Evolutionary conservation across 78 protist species (phyloP).

Genomic region (Corallochytrium limacisporum): DNA sequence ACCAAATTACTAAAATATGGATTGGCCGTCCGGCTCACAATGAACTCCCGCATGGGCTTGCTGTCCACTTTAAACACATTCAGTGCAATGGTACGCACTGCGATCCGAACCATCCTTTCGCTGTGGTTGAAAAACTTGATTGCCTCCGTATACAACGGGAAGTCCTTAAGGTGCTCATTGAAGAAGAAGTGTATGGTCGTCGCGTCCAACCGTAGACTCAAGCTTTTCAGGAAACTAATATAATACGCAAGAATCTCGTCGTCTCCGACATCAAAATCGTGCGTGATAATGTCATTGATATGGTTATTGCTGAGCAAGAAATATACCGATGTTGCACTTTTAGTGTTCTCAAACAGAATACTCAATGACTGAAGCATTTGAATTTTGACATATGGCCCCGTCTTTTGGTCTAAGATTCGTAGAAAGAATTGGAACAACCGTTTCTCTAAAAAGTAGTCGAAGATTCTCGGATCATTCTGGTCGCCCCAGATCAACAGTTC

Average conservation of each 20-base stretch:
- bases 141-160: conserved; percentile 82
- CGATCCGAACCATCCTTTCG: conserved; percentile 74
- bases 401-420: conserved; percentile 26
- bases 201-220: conserved; percentile 54
- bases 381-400: conserved; percentile 30
- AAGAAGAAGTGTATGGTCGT: conserved; percentile 66
- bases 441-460: conserved; percentile 58
- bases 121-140: conserved; percentile 71
- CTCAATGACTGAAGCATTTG: conserved; percentile 59
- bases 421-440: conserved; percentile 33
- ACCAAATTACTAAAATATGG: conserved; percentile 69
- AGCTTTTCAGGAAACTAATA: conserved; percentile 69
- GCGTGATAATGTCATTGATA: conserved; percentile 59
- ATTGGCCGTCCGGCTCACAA: neutral
- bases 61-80: conserved; percentile 64
- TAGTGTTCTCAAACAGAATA: conserved; percentile 63
- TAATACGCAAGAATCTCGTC: conserved; percentile 72
- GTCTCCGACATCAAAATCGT: conserved; percentile 57
- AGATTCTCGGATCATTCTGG: conserved; percentile 45
- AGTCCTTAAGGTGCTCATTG: conserved; percentile 46
- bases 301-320: conserved; percentile 64
- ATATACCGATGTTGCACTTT: conserved; percentile 36
- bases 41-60: too few relatives aligned
- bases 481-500: conserved; percentile 86
- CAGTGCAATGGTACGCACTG: conserved; percentile 74